These are phyloP conservation scores for Russula lepida DNA, from an alignment of 768 basidiomycete species.

Conservation along the genomic window DNA sequence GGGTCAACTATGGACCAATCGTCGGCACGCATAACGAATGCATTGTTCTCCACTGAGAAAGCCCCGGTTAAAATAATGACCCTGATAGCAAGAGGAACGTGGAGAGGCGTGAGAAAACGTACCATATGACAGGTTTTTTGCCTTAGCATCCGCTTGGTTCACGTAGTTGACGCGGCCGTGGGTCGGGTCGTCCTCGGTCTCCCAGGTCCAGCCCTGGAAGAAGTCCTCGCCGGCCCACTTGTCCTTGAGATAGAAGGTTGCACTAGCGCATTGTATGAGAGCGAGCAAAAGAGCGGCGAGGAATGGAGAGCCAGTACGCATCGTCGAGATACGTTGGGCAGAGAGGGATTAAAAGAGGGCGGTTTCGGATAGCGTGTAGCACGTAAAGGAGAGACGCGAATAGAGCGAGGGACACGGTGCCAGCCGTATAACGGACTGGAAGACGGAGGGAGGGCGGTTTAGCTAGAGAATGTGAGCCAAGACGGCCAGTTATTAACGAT, in stretches of 20 bases:
- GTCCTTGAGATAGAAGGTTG: constrained; percentile 12
- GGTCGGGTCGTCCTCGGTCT: constrained; percentile 49
- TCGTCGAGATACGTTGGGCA: constrained; percentile 23
- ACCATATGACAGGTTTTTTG: constrained; percentile 42
- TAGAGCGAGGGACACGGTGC: constrained; percentile 19
- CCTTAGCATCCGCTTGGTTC: constrained; percentile 33
- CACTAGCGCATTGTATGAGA: constrained; percentile 11
- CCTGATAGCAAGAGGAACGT: neutral
- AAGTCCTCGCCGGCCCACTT: constrained; percentile 35
- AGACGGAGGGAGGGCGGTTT: neutral
- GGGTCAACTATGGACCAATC: constrained; percentile 30
- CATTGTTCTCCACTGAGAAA: constrained; percentile 29
- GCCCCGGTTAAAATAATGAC: neutral
- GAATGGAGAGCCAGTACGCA: constrained; percentile 29
- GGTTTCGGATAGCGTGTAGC: constrained; percentile 18
- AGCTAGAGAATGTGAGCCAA: neutral
- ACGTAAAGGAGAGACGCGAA: constrained; percentile 24
- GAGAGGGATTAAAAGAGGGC: constrained; percentile 20
- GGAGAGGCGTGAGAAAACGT: constrained; percentile 5
- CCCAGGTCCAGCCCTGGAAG: constrained; percentile 40
- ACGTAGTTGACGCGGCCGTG: constrained; percentile 59
- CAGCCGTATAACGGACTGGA: constrained; percentile 11
- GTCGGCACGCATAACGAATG: constrained; percentile 55
- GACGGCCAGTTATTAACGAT: neutral
- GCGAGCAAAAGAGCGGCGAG: constrained; percentile 9